These are phyloP conservation scores for Cytospora leucostoma DNA, from an alignment of 2,329 filamentous ascomycete species.

Conservation along the genomic window DNA sequence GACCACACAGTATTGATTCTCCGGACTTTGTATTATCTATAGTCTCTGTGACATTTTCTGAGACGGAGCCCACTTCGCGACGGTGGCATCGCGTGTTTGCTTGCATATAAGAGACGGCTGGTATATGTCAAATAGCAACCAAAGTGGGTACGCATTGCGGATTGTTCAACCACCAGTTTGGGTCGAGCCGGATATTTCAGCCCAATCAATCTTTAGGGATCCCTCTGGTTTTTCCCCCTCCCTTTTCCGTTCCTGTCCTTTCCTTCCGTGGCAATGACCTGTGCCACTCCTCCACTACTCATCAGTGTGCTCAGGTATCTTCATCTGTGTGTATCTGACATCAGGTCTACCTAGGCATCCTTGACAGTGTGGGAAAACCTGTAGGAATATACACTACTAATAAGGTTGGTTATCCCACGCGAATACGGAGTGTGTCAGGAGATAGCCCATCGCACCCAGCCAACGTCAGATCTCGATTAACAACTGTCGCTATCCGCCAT, in stretches of 20 bases:
- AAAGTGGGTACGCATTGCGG: conserved; percentile 16
- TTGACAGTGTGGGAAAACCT: not conserved
- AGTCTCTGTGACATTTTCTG: not conserved
- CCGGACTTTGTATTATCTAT: not conserved
- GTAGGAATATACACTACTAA: not conserved
- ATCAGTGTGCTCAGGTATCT: no score
- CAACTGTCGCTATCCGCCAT: not conserved
- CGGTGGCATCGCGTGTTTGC: not conserved
- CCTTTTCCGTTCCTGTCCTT: no score
- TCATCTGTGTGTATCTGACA: not conserved
- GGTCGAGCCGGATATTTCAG: conserved; percentile 17
- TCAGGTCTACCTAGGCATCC: not conserved
- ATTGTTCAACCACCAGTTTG: conserved; percentile 18
- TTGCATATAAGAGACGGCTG: conserved; percentile 15
- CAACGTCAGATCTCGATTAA: not conserved
- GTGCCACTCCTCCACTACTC: not conserved
- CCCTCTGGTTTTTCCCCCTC: conserved; percentile 3
- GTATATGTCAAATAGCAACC: conserved; percentile 10
- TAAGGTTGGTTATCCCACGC: not conserved
- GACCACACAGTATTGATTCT: not conserved
- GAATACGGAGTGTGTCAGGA: not conserved
- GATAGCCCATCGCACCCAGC: not conserved
- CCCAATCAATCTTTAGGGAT: conserved; percentile 22
- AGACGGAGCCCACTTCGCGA: not conserved
- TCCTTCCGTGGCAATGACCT: not conserved